Evolutionary conservation across 345 rosid genomes (phyloP), one percentile per base, ranked within the genome.

Genomic region (Iberis pinnata): DNA sequence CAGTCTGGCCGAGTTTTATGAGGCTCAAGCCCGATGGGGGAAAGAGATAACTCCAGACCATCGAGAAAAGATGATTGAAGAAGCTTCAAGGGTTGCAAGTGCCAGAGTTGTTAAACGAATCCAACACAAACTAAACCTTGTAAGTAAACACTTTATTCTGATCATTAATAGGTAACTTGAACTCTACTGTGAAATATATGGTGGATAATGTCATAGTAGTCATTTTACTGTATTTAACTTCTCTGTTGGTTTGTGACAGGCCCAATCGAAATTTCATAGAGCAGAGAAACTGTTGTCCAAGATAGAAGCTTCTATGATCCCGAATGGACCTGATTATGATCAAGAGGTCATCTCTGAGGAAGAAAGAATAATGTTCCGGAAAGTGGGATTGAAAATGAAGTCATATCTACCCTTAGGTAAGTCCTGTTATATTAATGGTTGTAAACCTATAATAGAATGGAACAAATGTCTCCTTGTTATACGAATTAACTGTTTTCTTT

Each of bases 1-100:
- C 60, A 81, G 96, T 29, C 75, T 92, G 70, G 90, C 96, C 10
- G 98, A 92, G 74, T 92, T 92, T 78, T 85, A 87, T 61, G 88
- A 92, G 79, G 96, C 95, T 75, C 93, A 88, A 77, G 78, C 95
- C 7, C 79, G 84, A 32, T 92, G 95, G 96, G 96, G 98, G 43
- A 81, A 78, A 72, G 84, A 81, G 17, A 68, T 81, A 68, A 74
- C 95, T 64, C 59, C 78, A 0, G 82, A 85, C 58, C 96, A 85
- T 49, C 93, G 75, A 61, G 82, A 83, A 76, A 83, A 78, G 75
- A 88, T 92, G 95, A 62, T 84, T 16, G 82, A 88, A 72, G 96
- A 92, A 71, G 95, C 82, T 65, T 71, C 89, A 71, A 80, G 75
- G 73, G 69, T 83, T 25, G 78, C 80, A 64, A 72, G 55, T 61